Evolutionary conservation across 805 yeast genomes (phyloP), one percentile per base, ranked within the genome.

Genomic region (Yarrowia alimentaria): DNA sequence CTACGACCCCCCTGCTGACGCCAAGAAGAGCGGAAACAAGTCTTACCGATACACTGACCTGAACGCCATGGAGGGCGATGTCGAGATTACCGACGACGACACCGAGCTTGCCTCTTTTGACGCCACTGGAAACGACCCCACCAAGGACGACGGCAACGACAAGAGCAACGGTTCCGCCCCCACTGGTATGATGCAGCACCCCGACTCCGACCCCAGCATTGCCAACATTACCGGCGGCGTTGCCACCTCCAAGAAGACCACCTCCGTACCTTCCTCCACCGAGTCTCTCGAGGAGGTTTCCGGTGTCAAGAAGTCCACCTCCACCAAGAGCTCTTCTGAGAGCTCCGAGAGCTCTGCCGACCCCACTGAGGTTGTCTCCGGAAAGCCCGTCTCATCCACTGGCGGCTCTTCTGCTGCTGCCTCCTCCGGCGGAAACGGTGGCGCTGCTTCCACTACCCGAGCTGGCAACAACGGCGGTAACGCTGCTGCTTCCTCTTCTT

Each of bases 1-100:
- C 61, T 84, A 85, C 67, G 87, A 77, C 60, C 77, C 88, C 28
- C 96, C 96, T 21, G 59, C 70, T 10, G 76, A 69, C 26, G 74
- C 81, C 21, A 58, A 60, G 32, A 62, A 64, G 43, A 65, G 67
- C 25, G 83, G 82, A 40, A 64, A 75, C 43, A 65, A 61, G 35
- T 69, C 83, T 0, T 82, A 83, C 61, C 65, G 70, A 16, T 85
- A 72, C 70, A 78, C 79, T 34, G 72, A 64, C 60, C 72, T 70
- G 59, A 68, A 76, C n/a, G 68, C 60, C 10, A 37, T 56, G 25
- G 70, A 72, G 35, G 76, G 73, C 37, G 68, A 70, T 49, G 70
- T 90, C 37, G 72, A 71, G 60, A 72, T 89, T 60, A 77, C 90
- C 14, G 78, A 83, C 61, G 77, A 79, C 43, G 70, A 70, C 59